A percentile compares a stretch with the other conserved stretches of the same genome.
Evolutionary conservation across 345 rosid genomes (phyloP).

Genomic region (Citrus australasica): DNA sequence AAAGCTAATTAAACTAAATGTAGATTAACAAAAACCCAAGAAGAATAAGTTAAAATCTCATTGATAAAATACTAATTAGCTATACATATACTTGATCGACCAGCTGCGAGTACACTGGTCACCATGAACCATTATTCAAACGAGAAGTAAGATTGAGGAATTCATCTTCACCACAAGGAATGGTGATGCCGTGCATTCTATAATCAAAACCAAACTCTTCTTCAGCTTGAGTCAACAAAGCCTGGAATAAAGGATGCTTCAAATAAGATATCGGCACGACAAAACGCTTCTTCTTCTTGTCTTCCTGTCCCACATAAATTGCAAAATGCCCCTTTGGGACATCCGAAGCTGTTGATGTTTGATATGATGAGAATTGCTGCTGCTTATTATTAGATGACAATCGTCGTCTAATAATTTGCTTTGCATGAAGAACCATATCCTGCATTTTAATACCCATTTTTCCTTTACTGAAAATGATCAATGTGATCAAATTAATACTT

Average conservation of each 20-base stretch:
- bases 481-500: too few relatives aligned
- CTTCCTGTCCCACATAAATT: slow-evolving; percentile 37
- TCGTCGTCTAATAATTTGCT: neutral
- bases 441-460: neutral
- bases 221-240: slow-evolving; percentile 22
- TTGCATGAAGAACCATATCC: slow-evolving; percentile 8
- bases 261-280: slow-evolving; percentile 29
- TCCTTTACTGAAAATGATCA: neutral
- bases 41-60: too few relatives aligned
- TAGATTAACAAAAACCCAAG: too few relatives aligned
- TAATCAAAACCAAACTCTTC: slow-evolving; percentile 39
- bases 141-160: slow-evolving; percentile 19
- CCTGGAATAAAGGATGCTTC: slow-evolving; percentile 23
- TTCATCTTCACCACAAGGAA: slow-evolving; percentile 36
- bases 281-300: slow-evolving; percentile 29
- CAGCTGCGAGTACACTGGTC: too few relatives aligned
- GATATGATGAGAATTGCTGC: neutral
- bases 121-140: neutral
- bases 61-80: too few relatives aligned
- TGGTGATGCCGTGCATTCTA: slow-evolving; percentile 37
- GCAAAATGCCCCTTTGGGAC: slow-evolving; percentile 41
- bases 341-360: too few relatives aligned
- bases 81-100: too few relatives aligned
- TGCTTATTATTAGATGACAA: neutral
- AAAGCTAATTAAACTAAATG: too few relatives aligned